Percentiles rank a stretch among this genome's conserved stretches.
Evolutionary conservation across 225 moss, liverwort and hornwort species (phyloP).

Genomic region (Pleurozium schreberi): DNA sequence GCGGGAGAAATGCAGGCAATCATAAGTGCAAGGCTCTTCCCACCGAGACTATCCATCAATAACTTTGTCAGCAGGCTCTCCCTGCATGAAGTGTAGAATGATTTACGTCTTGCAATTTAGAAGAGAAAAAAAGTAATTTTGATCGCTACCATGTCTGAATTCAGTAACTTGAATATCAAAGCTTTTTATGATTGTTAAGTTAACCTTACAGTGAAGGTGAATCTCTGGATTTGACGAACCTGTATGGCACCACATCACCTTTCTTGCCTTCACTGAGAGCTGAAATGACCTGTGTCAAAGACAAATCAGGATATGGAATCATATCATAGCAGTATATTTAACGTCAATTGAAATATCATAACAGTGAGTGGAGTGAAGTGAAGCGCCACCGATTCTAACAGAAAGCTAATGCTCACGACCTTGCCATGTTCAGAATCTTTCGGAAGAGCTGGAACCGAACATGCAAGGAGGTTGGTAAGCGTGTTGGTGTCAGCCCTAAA

Average conservation of each 20-base stretch:
- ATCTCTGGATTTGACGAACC: constrained; percentile 28
- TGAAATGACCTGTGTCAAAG: constrained; percentile 67
- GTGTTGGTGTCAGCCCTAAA: background rate
- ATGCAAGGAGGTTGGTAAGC: background rate
- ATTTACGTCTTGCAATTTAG: background rate
- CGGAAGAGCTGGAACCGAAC: background rate
- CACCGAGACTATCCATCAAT: constrained; percentile 96
- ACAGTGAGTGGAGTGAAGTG: background rate
- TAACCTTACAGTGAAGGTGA: background rate
- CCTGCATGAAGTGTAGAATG: constrained; percentile 21
- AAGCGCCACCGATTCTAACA: background rate
- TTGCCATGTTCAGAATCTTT: background rate
- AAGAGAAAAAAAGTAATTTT: background rate
- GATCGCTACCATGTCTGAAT: background rate
- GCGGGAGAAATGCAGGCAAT: constrained; percentile 86
- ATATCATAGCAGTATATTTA: background rate
- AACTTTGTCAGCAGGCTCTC: constrained; percentile 95
- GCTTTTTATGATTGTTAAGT: background rate
- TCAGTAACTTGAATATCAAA: background rate
- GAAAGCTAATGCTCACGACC: background rate
- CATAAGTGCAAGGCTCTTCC: constrained; percentile 95
- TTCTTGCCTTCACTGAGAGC: constrained; percentile 91
- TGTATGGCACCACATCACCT: constrained; percentile 94
- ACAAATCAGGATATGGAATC: background rate
- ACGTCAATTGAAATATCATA: background rate